These are phyloP conservation scores for Murraya koenigii DNA, from an alignment of 345 rosid genomes.

Conservation along the genomic window DNA sequence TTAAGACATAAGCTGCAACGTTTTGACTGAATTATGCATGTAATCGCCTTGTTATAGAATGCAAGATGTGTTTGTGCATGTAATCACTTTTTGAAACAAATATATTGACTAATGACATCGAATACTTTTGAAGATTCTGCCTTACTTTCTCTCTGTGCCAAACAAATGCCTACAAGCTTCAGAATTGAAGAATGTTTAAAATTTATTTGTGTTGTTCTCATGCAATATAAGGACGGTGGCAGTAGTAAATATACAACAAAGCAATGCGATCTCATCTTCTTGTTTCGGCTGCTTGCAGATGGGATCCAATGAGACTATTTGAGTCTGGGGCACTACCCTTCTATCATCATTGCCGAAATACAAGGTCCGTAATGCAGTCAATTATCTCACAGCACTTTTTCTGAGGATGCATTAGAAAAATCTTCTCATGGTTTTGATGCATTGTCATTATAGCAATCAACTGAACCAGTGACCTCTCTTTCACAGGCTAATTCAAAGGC, in stretches of 20 bases:
- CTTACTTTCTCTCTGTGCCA: not conserved
- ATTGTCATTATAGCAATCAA: not conserved
- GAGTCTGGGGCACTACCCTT: not conserved
- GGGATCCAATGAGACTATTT: not conserved
- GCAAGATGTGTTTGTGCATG: not conserved
- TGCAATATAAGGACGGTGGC: not conserved
- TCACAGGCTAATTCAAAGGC: conserved; percentile 5
- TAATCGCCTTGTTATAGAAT: not conserved
- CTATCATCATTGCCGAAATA: not conserved
- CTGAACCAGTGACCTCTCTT: not conserved
- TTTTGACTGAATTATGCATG: conserved; percentile 2
- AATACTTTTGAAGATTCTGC: not conserved
- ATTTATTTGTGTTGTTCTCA: not conserved
- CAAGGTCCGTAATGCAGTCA: not conserved
- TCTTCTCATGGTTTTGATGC: not conserved
- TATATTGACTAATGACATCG: not conserved
- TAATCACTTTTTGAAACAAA: not conserved
- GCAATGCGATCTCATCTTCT: not conserved
- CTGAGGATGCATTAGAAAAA: not conserved
- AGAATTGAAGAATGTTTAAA: not conserved
- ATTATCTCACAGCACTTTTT: not conserved
- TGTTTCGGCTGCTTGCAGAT: conserved; percentile 19
- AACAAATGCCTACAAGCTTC: not conserved
- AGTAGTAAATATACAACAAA: not conserved
- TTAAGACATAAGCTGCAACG: not conserved